Evolutionary conservation across 2,329 filamentous ascomycete species (phyloP).

Genomic region (Hyphodiscus sp.): DNA sequence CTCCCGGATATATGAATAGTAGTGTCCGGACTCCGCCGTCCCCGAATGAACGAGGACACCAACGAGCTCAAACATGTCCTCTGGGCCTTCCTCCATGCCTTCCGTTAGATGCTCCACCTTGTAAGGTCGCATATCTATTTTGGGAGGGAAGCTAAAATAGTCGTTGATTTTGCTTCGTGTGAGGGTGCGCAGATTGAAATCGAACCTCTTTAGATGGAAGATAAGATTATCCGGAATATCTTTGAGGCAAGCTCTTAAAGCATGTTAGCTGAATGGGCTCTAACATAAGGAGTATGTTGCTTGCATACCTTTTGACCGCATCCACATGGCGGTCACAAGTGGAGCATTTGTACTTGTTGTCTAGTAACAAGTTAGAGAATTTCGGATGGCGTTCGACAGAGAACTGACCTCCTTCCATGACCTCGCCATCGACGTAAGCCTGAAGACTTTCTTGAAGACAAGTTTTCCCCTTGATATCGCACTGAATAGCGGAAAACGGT

Average conservation of each 20-base stretch:
- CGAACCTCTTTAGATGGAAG: slow-evolving; percentile 86
- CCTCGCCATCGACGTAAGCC: slow-evolving; percentile 93
- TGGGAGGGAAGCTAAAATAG: slow-evolving; percentile 77
- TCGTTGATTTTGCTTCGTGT: slow-evolving; percentile 93
- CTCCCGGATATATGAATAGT: slow-evolving; percentile 92
- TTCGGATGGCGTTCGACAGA: not conserved
- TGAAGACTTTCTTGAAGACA: slow-evolving; percentile 80
- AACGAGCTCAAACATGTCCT: slow-evolving; percentile 88
- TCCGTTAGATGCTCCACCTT: slow-evolving; percentile 78
- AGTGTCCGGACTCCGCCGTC: slow-evolving; percentile 89
- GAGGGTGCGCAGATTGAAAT: slow-evolving; percentile 71
- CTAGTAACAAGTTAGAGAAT: slow-evolving; percentile 36
- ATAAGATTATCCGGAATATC: slow-evolving; percentile 91
- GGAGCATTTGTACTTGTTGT: slow-evolving; percentile 97
- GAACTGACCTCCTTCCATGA: slow-evolving; percentile 76
- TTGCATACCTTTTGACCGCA: slow-evolving; percentile 71
- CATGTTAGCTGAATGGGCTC: slow-evolving; percentile 13
- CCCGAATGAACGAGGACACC: slow-evolving; percentile 90
- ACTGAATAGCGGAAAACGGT: slow-evolving; percentile 89
- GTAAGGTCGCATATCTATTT: slow-evolving; percentile 83
- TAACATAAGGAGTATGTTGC: not conserved
- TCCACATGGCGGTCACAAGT: slow-evolving; percentile 84
- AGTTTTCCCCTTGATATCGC: slow-evolving; percentile 89
- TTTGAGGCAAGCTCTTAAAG: slow-evolving; percentile 72
- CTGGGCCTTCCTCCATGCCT: slow-evolving; percentile 44